Conservation (phyloP, 73 alveolate species). For the Stentor roeselii region DNA sequence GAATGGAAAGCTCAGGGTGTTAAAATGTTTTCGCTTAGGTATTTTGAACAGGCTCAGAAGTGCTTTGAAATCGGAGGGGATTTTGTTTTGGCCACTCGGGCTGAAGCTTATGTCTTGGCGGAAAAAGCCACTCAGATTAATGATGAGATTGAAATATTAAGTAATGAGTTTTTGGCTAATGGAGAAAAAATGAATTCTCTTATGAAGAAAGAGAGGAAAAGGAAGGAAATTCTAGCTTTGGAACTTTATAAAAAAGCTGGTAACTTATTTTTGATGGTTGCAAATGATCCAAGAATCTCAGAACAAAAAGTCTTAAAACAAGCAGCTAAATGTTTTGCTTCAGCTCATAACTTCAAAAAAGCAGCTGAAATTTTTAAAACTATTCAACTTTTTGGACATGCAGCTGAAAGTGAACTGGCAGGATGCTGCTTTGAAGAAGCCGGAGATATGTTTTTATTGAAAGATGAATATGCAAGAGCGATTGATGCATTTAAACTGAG, state of each 20-base stretch:
- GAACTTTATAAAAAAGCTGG: slow-evolving; percentile 28
- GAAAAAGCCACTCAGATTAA: slow-evolving; percentile 39
- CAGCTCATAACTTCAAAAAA: not conserved
- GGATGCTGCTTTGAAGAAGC: slow-evolving; percentile 55
- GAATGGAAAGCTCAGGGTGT: slow-evolving; percentile 75
- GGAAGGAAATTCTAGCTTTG: slow-evolving; percentile 24
- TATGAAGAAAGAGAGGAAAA: slow-evolving; percentile 37
- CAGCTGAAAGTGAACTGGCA: slow-evolving; percentile 40
- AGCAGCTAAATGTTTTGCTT: slow-evolving; percentile 63
- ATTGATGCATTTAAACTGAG: slow-evolving; percentile 34
- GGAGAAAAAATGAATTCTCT: not conserved
- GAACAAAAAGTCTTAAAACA: slow-evolving; percentile 39
- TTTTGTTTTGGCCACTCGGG: slow-evolving; percentile 38
- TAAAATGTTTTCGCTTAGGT: slow-evolving; percentile 67
- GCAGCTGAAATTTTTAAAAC: slow-evolving; percentile 9
- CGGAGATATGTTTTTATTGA: slow-evolving; percentile 42
- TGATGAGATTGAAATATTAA: not conserved
- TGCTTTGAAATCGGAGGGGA: slow-evolving; percentile 63
- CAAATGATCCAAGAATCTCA: slow-evolving; percentile 34
- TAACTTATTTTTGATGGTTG: slow-evolving; percentile 44
- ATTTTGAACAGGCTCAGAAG: slow-evolving; percentile 65
- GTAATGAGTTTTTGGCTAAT: slow-evolving; percentile 27
- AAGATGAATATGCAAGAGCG: slow-evolving; percentile 32
- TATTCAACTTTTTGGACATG: not conserved
- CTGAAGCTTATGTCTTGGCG: slow-evolving; percentile 60